Conservation (phyloP, 2,329 filamentous ascomycete species). For the Microdochium paspali region DNA sequence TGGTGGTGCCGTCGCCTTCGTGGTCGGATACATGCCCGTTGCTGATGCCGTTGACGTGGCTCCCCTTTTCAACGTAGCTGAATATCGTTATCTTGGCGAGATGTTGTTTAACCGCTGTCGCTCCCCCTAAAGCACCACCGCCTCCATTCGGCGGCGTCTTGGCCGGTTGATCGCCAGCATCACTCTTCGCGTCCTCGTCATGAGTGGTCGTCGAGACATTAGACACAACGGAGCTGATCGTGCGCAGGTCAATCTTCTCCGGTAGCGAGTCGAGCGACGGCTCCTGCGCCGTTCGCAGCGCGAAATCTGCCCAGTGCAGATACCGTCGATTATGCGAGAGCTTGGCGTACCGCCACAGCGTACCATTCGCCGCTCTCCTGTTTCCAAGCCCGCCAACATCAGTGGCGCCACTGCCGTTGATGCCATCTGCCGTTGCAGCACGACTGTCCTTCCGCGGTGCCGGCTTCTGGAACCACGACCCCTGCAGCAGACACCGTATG, state of each 20-base stretch:
- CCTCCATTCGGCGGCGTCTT: conserved; percentile 18
- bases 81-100: conserved; percentile 89
- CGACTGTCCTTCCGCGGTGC: conserved; percentile 33
- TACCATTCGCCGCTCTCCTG: conserved; percentile 34
- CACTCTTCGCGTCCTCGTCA: conserved; percentile 35
- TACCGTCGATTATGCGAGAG: conserved; percentile 86
- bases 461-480: conserved; percentile 71
- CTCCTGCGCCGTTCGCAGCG: conserved; percentile 49
- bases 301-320: conserved; percentile 84
- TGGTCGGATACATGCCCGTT: neutral
- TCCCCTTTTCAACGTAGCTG: conserved; percentile 47
- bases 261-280: conserved; percentile 64
- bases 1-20: too few species aligned
- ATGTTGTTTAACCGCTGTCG: conserved; percentile 26
- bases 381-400: conserved; percentile 18
- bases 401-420: conserved; percentile 28
- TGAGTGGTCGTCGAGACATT: conserved; percentile 66
- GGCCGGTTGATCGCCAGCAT: conserved; percentile 30
- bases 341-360: conserved; percentile 72
- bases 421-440: conserved; percentile 22
- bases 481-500: conserved; percentile 78
- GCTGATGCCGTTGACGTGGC: conserved; percentile 21
- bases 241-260: conserved; percentile 79
- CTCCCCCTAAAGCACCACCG: conserved; percentile 3
- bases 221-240: conserved; percentile 86